Evolutionary conservation across 2,329 filamentous ascomycete species (phyloP).

Genomic region (Xylariales sp.): DNA sequence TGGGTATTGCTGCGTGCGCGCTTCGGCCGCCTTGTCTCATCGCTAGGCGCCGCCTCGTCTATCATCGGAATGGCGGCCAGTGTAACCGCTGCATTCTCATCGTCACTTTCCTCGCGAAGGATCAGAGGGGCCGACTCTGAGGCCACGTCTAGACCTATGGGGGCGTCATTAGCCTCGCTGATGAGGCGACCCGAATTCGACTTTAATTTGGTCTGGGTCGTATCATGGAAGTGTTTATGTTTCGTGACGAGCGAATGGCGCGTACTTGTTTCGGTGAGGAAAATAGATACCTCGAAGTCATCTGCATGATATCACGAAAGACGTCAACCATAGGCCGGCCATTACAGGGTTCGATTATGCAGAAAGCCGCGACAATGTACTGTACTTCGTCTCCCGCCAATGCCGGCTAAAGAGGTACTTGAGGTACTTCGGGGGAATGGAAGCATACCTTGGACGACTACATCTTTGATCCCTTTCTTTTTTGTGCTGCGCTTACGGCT

Average conservation of each 20-base stretch:
- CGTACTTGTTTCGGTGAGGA: conserved; percentile 86
- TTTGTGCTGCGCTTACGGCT: conserved; percentile 73
- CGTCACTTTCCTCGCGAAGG: conserved; percentile 70
- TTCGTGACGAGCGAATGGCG: conserved; percentile 89
- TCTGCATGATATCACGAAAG: conserved; percentile 64
- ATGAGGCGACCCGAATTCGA: conserved; percentile 73
- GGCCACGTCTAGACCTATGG: conserved; percentile 63
- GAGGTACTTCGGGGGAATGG: conserved; percentile 20
- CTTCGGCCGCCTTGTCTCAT: conserved; percentile 47
- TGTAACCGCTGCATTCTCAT: conserved; percentile 64
- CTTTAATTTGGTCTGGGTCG: conserved; percentile 62
- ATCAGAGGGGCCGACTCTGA: conserved; percentile 52
- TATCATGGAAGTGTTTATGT: conserved; percentile 79
- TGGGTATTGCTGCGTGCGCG: conserved; percentile 49
- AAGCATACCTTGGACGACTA: conserved; percentile 78
- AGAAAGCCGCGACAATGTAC: conserved; percentile 36
- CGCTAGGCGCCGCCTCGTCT: conserved; percentile 46
- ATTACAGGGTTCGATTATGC: conserved; percentile 29
- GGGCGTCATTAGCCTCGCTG: conserved; percentile 64
- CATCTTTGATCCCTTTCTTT: conserved; percentile 87
- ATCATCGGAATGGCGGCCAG: conserved; percentile 67
- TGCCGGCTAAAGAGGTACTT: conserved; percentile 36
- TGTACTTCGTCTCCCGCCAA: conserved; percentile 34
- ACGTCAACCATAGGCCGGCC: conserved; percentile 34
- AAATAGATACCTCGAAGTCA: conserved; percentile 95